These are phyloP conservation scores for Talaromyces piceae DNA, from an alignment of 2,329 filamentous ascomycete species.

Conservation along the genomic window DNA sequence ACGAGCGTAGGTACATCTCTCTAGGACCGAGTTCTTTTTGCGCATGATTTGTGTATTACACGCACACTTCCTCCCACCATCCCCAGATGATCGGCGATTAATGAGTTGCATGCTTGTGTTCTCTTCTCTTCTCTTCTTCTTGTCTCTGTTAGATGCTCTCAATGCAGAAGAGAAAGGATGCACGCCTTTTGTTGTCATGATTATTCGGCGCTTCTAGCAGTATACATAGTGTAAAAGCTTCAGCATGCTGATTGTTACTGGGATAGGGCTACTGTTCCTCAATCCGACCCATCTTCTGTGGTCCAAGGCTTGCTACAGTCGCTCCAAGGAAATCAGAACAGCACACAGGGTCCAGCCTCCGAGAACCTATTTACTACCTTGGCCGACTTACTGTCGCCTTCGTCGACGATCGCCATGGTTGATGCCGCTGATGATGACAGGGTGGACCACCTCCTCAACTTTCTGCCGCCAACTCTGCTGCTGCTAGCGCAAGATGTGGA, in stretches of 20 bases:
- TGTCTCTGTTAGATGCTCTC: slow-evolving; percentile 1
- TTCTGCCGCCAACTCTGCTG: slow-evolving; percentile 71
- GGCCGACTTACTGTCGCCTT: slow-evolving; percentile 72
- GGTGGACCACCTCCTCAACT: slow-evolving; percentile 66
- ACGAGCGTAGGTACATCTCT: slow-evolving; percentile 88
- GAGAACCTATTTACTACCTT: slow-evolving; percentile 72
- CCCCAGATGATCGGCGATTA: slow-evolving; percentile 8
- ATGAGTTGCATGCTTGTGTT: slow-evolving; percentile 8
- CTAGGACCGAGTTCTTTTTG: slow-evolving; percentile 19
- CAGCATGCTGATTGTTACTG: slow-evolving; percentile 14
- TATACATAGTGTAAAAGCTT: slow-evolving; percentile 7
- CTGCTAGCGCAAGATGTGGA: slow-evolving; percentile 64
- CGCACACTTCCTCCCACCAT: not conserved
- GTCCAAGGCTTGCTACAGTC: slow-evolving; percentile 88
- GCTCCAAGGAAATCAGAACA: slow-evolving; percentile 53
- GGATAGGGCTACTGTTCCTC: slow-evolving; percentile 51
- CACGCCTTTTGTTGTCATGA: not conserved
- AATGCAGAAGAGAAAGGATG: slow-evolving; percentile 2
- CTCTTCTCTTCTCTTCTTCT: not conserved
- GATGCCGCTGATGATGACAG: slow-evolving; percentile 57
- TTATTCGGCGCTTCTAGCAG: slow-evolving; percentile 3
- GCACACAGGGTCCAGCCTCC: slow-evolving; percentile 41
- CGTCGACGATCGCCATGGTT: slow-evolving; percentile 70
- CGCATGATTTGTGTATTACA: slow-evolving; percentile 2
- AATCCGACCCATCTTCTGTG: slow-evolving; percentile 64